Evolutionary conservation across 257 asterid genomes (phyloP).

Genomic region (Linaria vulgaris): DNA sequence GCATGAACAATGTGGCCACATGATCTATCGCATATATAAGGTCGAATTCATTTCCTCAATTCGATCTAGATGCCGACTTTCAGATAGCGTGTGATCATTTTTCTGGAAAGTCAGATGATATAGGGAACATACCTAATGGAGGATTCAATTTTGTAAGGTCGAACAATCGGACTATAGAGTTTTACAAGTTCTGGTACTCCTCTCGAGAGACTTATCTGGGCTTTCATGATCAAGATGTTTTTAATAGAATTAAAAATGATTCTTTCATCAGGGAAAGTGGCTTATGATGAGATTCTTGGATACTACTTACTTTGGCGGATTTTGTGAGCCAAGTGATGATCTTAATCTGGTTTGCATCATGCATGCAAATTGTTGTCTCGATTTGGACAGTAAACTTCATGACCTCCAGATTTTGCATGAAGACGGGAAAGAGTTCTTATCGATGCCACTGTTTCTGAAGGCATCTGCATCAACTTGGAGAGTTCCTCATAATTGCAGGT

Average conservation of each 20-base stretch:
- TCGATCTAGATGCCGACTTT: conserved; percentile 52
- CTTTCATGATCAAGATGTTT: conserved; percentile 75
- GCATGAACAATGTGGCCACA: no score
- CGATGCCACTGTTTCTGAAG: conserved; percentile 38
- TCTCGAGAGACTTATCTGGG: conserved; percentile 51
- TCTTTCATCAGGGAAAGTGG: conserved; percentile 45
- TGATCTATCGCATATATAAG: conserved; percentile 45
- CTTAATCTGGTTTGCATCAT: conserved; percentile 62
- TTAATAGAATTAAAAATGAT: conserved; percentile 52
- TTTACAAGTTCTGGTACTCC: conserved; percentile 71
- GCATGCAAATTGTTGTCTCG: conserved; percentile 83
- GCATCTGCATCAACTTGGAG: conserved; percentile 49
- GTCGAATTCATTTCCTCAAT: conserved; percentile 71
- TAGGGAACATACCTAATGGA: conserved; percentile 56
- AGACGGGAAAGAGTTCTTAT: conserved; percentile 59
- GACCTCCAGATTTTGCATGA: conserved; percentile 68
- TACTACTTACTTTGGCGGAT: conserved; percentile 65
- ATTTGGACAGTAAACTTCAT: conserved; percentile 61
- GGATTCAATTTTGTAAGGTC: conserved; percentile 67
- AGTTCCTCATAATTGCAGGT: conserved; percentile 85
- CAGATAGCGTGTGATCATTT: conserved; percentile 75
- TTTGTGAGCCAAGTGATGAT: conserved; percentile 78
- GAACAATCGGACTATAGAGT: conserved; percentile 57
- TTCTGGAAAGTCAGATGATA: conserved; percentile 50
- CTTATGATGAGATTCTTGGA: conserved; percentile 57